Percentiles rank a stretch among this genome's conserved stretches.
Conservation (phyloP, 202 grass and related monocot genomes). For the Setaria viridis region DNA sequence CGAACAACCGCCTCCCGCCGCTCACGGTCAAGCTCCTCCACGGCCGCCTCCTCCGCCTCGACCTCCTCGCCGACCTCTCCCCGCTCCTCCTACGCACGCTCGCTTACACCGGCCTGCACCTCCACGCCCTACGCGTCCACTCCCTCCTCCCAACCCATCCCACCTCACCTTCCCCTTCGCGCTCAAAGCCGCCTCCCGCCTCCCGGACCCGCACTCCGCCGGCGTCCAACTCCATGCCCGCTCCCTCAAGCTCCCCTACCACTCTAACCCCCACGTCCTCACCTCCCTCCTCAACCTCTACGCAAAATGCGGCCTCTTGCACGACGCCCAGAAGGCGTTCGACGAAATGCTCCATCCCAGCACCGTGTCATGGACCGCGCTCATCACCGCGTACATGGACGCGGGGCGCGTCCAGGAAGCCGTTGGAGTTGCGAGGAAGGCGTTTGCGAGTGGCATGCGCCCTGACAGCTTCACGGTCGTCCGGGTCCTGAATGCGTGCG, state of each 20-base stretch:
- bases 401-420: constrained; percentile 37
- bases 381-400: constrained; percentile 61
- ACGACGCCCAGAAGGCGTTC: constrained; percentile 49
- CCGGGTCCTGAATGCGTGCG: constrained; percentile 51
- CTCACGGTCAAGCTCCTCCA: constrained; percentile 45
- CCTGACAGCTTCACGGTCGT: constrained; percentile 56
- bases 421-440: constrained; percentile 20
- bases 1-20: constrained; percentile 1
- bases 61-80: constrained; percentile 28
- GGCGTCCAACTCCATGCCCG: constrained; percentile 55
- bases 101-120: constrained; percentile 39
- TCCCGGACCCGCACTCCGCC: constrained; percentile 39
- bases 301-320: constrained; percentile 47
- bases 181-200: constrained; percentile 65
- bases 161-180: constrained; percentile 65
- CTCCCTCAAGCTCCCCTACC: constrained; percentile 51
- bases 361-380: constrained; percentile 60
- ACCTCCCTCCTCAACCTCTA: constrained; percentile 66
- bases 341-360: constrained; percentile 53
- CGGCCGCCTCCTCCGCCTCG: constrained; percentile 49
- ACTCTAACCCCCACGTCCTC: constrained; percentile 58
- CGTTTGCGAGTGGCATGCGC: constrained; percentile 39
- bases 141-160: constrained; percentile 30
- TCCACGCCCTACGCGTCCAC: constrained; percentile 52
- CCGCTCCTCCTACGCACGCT: constrained; percentile 53